A percentile compares a stretch with the other conserved stretches of the same genome.
phyloP scores from a whole-genome alignment of 192 early-diverging fungal species.

The Neocallimastix lanati region DNA sequence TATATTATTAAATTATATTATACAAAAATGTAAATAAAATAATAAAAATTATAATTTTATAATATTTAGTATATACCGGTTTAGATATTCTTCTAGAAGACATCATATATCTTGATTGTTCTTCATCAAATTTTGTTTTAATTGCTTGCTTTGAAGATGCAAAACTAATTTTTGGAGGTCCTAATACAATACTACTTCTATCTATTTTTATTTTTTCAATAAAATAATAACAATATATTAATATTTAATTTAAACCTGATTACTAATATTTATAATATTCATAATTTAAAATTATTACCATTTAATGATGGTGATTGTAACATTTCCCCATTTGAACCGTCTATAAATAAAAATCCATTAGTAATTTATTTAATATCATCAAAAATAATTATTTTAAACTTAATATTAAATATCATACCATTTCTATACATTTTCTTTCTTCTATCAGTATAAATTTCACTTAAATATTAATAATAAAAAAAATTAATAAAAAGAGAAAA shows the following conservation, averaged over 20 bases:
- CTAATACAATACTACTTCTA: background rate
- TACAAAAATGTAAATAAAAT: too few species aligned
- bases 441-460: background rate
- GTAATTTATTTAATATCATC: too few species aligned
- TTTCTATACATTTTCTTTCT: background rate
- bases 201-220: background rate
- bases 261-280: too few species aligned
- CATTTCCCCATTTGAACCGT: background rate
- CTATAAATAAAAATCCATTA: too few species aligned
- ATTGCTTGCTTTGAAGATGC: background rate
- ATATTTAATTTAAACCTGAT: too few species aligned
- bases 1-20: too few species aligned
- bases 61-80: background rate
- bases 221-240: too few species aligned
- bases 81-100: background rate
- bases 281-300: background rate
- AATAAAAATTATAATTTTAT: too few species aligned
- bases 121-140: background rate
- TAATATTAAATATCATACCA: background rate
- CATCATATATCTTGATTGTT: background rate
- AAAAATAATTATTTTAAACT: too few species aligned
- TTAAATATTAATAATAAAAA: too few species aligned
- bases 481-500: too few species aligned
- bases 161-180: background rate
- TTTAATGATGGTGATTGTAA: background rate